These are phyloP conservation scores for Debaryomyces psychrophilus DNA, from an alignment of 1,139 yeast genomes.

Conservation along the genomic window DNA sequence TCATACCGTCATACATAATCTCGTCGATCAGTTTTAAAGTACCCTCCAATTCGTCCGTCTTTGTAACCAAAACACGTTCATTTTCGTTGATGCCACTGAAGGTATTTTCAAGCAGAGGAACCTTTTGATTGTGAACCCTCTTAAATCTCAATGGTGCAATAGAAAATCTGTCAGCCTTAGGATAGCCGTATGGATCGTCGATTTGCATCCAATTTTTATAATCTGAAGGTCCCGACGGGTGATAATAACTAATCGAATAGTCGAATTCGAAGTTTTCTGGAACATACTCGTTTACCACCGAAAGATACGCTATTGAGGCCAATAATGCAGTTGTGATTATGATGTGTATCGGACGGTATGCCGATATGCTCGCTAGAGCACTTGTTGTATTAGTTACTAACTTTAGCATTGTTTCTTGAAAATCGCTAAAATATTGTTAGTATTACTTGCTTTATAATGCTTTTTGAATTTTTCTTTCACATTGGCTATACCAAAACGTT, in stretches of 20 bases:
- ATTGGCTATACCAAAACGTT: neutral
- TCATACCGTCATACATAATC: conserved; percentile 43
- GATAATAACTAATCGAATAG: conserved; percentile 34
- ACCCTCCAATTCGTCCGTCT: conserved; percentile 37
- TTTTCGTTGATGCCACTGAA: conserved; percentile 33
- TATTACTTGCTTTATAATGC: neutral
- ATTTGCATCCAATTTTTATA: conserved; percentile 50
- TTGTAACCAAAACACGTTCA: conserved; percentile 48
- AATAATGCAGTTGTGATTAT: conserved; percentile 72
- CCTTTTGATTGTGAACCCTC: conserved; percentile 35
- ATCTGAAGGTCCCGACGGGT: conserved; percentile 43
- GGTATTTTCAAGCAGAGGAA: conserved; percentile 39
- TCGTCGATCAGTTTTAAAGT: conserved; percentile 36
- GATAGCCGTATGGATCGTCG: conserved; percentile 33
- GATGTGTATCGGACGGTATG: conserved; percentile 87
- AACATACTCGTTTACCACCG: conserved; percentile 79
- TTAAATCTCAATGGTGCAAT: conserved; percentile 62
- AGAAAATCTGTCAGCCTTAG: conserved; percentile 49
- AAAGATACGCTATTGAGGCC: conserved; percentile 81
- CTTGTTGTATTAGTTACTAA: conserved; percentile 38
- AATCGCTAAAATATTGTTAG: conserved; percentile 11
- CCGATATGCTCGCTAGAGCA: conserved; percentile 64
- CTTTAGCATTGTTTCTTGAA: conserved; percentile 26
- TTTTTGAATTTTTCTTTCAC: neutral
- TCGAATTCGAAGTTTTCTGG: conserved; percentile 37